Evolutionary conservation across 371 early-diverging fungal species (phyloP).

Genomic region (Apophysomyces trapeziformis): DNA sequence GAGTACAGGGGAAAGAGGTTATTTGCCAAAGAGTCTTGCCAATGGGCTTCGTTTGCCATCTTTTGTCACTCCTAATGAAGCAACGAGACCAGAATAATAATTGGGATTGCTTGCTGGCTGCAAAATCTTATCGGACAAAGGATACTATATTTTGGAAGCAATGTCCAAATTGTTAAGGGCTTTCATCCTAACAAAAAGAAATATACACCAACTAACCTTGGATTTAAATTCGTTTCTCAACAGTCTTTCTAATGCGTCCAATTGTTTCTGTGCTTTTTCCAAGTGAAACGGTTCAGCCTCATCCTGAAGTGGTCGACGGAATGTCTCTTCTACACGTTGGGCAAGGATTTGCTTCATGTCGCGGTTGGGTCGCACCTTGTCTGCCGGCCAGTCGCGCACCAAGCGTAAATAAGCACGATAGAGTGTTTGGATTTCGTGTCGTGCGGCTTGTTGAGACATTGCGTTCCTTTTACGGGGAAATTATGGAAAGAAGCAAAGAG

Average conservation of each 20-base stretch:
- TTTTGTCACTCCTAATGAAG: constrained; percentile 52
- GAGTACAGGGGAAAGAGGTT: not conserved
- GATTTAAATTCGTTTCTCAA: constrained; percentile 58
- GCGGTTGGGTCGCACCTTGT: constrained; percentile 62
- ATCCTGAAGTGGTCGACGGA: constrained; percentile 40
- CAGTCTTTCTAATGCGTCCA: constrained; percentile 55
- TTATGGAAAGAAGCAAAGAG: not conserved
- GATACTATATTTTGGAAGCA: constrained; percentile 38
- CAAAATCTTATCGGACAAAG: constrained; percentile 57
- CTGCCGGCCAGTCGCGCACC: constrained; percentile 60
- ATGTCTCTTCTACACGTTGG: constrained; percentile 57
- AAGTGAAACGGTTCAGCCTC: constrained; percentile 37
- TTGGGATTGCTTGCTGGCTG: constrained; percentile 66
- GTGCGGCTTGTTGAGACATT: constrained; percentile 18
- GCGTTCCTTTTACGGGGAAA: not conserved
- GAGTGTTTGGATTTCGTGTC: constrained; percentile 44
- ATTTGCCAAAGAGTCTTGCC: constrained; percentile 7
- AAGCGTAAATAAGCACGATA: constrained; percentile 61
- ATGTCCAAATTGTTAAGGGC: too few relatives aligned
- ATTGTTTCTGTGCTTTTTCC: constrained; percentile 46
- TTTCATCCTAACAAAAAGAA: too few relatives aligned
- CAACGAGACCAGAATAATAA: constrained; percentile 58
- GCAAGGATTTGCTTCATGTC: constrained; percentile 62
- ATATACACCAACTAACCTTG: constrained; percentile 37
- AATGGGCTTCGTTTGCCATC: constrained; percentile 50